Conservation (phyloP, 257 asterid genomes). For the Osmanthus fragrans region DNA sequence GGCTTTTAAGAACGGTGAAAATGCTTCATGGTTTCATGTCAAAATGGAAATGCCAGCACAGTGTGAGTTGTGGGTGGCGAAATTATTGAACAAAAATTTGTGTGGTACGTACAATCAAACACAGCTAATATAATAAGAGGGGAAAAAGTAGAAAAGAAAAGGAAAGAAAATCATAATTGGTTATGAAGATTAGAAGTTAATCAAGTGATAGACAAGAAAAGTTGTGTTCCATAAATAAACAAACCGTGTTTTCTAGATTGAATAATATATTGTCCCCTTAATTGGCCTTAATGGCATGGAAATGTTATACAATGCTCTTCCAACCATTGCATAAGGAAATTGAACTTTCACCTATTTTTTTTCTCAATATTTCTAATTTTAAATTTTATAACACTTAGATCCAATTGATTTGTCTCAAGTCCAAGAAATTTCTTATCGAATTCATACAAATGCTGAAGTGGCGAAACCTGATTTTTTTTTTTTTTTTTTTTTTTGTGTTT, state of each 20-base stretch:
- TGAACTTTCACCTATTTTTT: too few species aligned
- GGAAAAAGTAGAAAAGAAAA: not conserved
- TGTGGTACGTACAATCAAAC: not conserved
- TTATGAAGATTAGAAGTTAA: not conserved
- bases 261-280: not conserved
- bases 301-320: not conserved
- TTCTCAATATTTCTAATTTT: too few species aligned
- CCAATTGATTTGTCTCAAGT: too few species aligned
- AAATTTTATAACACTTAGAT: too few species aligned
- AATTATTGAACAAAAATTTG: not conserved
- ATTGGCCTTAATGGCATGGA: not conserved
- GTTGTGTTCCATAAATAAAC: not conserved
- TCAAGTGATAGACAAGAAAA: not conserved
- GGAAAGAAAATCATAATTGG: not conserved
- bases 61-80: not conserved
- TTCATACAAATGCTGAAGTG: too few species aligned
- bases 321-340: too few species aligned
- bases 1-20: not conserved
- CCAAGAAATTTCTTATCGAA: too few species aligned
- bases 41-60: not conserved
- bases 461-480: too few species aligned
- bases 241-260: not conserved
- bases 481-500: too few species aligned
- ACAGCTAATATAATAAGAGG: not conserved
- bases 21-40: not conserved